These are phyloP conservation scores for Ogataea populi-albae DNA, from an alignment of 805 yeast genomes.

Conservation along the genomic window DNA sequence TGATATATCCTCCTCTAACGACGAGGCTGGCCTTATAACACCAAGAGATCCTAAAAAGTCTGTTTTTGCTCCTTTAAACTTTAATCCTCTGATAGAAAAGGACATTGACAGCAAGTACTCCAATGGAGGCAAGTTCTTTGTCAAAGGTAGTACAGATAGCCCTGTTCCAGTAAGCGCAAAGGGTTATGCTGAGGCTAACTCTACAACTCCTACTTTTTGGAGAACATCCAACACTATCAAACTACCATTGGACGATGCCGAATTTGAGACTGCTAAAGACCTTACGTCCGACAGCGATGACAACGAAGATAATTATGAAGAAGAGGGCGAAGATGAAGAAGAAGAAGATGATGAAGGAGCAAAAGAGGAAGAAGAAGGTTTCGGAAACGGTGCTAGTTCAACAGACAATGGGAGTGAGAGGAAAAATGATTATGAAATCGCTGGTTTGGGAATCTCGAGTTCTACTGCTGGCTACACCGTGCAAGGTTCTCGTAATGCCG, in stretches of 20 bases:
- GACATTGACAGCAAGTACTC: conserved; percentile 84
- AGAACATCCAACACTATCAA: conserved; percentile 5
- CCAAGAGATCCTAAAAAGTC: conserved; percentile 49
- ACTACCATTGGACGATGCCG: conserved; percentile 10
- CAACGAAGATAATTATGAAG: conserved; percentile 15
- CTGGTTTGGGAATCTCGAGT: conserved; percentile 38
- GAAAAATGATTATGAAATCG: conserved; percentile 20
- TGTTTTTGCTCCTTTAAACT: conserved; percentile 76
- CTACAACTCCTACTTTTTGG: conserved; percentile 26
- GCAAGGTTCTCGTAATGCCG: conserved; percentile 13
- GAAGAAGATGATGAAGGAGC: conserved; percentile 16
- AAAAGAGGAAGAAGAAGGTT: conserved; percentile 10
- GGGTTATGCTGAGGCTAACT: conserved; percentile 7
- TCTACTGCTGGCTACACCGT: conserved; percentile 9
- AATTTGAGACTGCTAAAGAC: conserved; percentile 17
- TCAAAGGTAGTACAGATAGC: conserved; percentile 27
- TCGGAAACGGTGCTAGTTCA: too few relatives aligned
- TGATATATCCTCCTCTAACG: conserved; percentile 10
- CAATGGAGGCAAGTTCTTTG: conserved; percentile 87
- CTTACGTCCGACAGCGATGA: conserved; percentile 32
- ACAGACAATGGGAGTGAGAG: neutral
- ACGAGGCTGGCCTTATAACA: conserved; percentile 18
- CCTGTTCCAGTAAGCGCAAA: conserved; percentile 5
- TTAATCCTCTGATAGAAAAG: conserved; percentile 74
- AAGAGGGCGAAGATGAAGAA: conserved; percentile 17